These are phyloP conservation scores for Aquilaria agallochum DNA, from an alignment of 441 rosid genomes.

Conservation along the genomic window DNA sequence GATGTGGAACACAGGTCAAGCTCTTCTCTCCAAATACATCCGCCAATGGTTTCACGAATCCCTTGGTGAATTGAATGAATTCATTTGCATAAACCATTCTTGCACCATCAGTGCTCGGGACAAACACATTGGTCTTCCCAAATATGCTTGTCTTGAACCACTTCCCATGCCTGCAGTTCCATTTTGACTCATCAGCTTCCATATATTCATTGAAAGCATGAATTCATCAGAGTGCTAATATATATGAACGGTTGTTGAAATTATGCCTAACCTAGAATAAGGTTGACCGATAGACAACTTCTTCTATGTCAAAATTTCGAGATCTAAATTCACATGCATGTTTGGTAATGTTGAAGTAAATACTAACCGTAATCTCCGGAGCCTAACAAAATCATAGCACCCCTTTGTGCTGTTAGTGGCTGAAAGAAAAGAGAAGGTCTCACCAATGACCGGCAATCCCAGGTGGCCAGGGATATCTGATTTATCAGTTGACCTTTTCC, in stretches of 20 bases:
- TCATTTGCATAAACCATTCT: slow-evolving; percentile 33
- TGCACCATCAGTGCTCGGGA: slow-evolving; percentile 39
- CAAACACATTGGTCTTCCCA: slow-evolving; percentile 47
- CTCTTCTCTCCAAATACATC: slow-evolving; percentile 44
- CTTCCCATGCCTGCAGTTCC: slow-evolving; percentile 33
- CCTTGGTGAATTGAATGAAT: slow-evolving; percentile 43
- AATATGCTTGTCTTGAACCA: slow-evolving; percentile 51
- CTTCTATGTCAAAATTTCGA: too few species aligned
- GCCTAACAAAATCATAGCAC: slow-evolving; percentile 36
- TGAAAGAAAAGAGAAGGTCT: slow-evolving; percentile 35
- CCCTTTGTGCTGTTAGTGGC: slow-evolving; percentile 32
- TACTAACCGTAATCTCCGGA: slow-evolving; percentile 34
- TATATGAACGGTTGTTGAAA: too few species aligned
- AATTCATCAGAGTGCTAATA: not conserved
- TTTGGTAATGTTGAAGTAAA: too few species aligned
- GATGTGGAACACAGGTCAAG: slow-evolving; percentile 37
- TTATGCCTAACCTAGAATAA: too few species aligned
- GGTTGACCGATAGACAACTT: too few species aligned
- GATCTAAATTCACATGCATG: too few species aligned
- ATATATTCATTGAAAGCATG: slow-evolving; percentile 6
- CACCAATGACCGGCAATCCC: slow-evolving; percentile 37
- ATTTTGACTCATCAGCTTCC: not conserved
- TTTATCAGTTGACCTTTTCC: not conserved
- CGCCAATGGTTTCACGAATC: slow-evolving; percentile 51
- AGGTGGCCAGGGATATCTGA: slow-evolving; percentile 29